Evolutionary conservation across 2,329 filamentous ascomycete species (phyloP).

Genomic region (Penicillium verrucosum): DNA sequence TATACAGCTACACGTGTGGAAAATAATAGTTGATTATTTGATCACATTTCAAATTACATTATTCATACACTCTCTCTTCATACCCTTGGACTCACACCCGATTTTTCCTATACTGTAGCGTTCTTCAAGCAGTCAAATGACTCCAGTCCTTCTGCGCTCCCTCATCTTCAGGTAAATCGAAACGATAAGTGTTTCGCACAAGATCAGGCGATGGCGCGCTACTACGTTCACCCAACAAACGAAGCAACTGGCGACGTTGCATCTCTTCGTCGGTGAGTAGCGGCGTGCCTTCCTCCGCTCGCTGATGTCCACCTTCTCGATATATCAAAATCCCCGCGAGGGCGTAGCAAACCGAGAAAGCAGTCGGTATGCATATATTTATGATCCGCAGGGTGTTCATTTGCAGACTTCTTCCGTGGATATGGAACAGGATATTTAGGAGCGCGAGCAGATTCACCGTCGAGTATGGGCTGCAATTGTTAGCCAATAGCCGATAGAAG

Average conservation of each 20-base stretch:
- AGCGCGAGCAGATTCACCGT: slow-evolving; percentile 29
- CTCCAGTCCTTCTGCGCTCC: slow-evolving; percentile 3
- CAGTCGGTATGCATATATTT: slow-evolving; percentile 27
- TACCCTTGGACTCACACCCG: neutral
- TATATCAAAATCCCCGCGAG: slow-evolving; percentile 28
- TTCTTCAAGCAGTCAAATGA: neutral
- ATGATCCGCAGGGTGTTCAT: slow-evolving; percentile 26
- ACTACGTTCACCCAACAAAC: slow-evolving; percentile 33
- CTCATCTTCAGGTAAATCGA: slow-evolving; percentile 21
- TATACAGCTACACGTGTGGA: neutral
- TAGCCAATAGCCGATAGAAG: neutral
- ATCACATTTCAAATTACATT: neutral
- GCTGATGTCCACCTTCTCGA: slow-evolving; percentile 14
- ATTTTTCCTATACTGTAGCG: neutral
- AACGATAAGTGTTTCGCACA: slow-evolving; percentile 28
- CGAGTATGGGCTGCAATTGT: slow-evolving; percentile 11
- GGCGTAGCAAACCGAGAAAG: slow-evolving; percentile 30
- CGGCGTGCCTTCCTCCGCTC: slow-evolving; percentile 9
- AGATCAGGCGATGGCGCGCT: slow-evolving; percentile 28
- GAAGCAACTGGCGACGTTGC: slow-evolving; percentile 39
- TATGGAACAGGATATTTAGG: slow-evolving; percentile 35
- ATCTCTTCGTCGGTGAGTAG: slow-evolving; percentile 39
- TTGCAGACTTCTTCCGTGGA: slow-evolving; percentile 30
- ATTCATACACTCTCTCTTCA: neutral
- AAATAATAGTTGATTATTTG: neutral